Conservation (phyloP, 2,329 filamentous ascomycete species). For the Peltaster fructicola region DNA sequence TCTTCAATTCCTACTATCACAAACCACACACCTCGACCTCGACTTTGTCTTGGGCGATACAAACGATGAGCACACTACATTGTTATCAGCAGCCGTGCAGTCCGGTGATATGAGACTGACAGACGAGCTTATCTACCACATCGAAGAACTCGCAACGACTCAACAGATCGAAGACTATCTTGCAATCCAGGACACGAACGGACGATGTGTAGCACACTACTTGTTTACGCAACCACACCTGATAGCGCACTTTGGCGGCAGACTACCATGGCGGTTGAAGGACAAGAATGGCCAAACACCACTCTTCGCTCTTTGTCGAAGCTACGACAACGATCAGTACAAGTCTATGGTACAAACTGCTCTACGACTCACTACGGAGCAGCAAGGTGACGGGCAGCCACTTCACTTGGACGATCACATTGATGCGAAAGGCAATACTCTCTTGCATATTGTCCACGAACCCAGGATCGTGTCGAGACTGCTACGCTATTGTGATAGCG, state of each 20-base stretch:
- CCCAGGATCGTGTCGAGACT: conserved; percentile 57
- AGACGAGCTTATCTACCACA: conserved; percentile 53
- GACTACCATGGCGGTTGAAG: conserved; percentile 75
- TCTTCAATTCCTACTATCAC: conserved; percentile 61
- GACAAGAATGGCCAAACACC: conserved; percentile 98
- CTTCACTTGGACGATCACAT: conserved; percentile 86
- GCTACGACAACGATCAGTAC: conserved; percentile 85
- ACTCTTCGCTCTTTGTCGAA: conserved; percentile 82
- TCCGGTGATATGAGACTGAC: conserved; percentile 59
- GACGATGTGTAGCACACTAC: conserved; percentile 86
- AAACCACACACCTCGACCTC: conserved; percentile 58
- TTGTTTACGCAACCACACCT: conserved; percentile 78
- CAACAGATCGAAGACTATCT: conserved; percentile 50
- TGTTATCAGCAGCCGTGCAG: conserved; percentile 82
- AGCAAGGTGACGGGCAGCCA: conserved; percentile 61
- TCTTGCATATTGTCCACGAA: conserved; percentile 91
- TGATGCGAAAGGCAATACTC: conserved; percentile 79
- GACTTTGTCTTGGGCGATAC: conserved; percentile 60
- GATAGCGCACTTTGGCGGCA: conserved; percentile 55
- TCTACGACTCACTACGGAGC: conserved; percentile 51
- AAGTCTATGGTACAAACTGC: conserved; percentile 72
- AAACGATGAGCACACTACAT: conserved; percentile 76
- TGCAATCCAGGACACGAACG: conserved; percentile 60
- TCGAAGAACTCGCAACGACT: conserved; percentile 39
- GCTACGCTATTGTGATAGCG: conserved; percentile 72